A percentile compares a stretch with the other conserved stretches of the same genome.
phyloP scores from a whole-genome alignment of 345 rosid species.

The Hibiscus trionum region DNA sequence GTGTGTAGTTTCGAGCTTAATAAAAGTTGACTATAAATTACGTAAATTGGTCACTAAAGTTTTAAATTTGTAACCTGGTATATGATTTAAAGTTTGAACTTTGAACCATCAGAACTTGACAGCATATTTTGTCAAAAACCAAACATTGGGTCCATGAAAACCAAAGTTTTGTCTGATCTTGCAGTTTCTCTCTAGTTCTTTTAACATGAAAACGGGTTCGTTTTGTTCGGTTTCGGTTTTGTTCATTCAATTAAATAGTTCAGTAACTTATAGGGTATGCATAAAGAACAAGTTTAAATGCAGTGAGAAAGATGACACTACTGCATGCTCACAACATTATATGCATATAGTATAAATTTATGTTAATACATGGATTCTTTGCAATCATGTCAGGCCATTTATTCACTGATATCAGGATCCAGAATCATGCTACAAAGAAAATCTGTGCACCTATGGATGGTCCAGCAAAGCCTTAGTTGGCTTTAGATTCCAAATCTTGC shows the following conservation, averaged over 20 bases:
- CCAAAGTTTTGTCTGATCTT: not conserved
- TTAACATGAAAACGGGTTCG: not conserved
- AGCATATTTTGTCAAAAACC: not conserved
- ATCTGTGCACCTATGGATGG: not conserved
- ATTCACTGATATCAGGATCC: not conserved
- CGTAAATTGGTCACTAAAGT: too few relatives aligned
- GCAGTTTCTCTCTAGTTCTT: not conserved
- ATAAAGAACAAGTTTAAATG: not conserved
- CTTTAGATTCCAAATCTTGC: conserved; percentile 45
- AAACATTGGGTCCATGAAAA: not conserved
- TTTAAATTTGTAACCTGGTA: not conserved
- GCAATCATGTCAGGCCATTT: not conserved
- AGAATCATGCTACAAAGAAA: not conserved
- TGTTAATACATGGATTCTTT: not conserved
- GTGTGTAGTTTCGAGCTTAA: too few relatives aligned
- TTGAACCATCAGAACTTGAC: not conserved
- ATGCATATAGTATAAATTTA: not conserved
- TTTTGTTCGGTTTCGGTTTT: not conserved
- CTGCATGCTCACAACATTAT: not conserved
- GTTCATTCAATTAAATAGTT: not conserved
- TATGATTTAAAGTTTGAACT: not conserved
- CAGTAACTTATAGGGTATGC: not conserved
- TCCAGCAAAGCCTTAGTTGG: conserved; percentile 2
- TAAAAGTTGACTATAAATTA: too few relatives aligned
- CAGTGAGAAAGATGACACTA: not conserved